Evolutionary conservation across 805 yeast genomes (phyloP).

Genomic region (Wickerhamia fluorescens): DNA sequence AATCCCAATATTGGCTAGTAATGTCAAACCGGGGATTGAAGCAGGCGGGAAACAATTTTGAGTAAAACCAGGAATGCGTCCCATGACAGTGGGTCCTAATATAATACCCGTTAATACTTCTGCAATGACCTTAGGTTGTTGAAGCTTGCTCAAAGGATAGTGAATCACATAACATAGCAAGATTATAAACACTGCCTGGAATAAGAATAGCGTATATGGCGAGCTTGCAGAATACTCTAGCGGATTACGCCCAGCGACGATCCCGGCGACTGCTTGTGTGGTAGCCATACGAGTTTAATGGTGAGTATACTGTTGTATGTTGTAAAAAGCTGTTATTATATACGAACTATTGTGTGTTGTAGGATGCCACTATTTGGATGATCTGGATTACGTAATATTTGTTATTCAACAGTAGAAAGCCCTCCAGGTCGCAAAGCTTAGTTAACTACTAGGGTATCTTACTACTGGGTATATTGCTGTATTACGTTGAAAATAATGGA

Average conservation of each 20-base stretch:
- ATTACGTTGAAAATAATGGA: too few species aligned
- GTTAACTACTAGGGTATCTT: too few species aligned
- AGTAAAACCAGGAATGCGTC: conserved; percentile 63
- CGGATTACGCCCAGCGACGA: conserved; percentile 68
- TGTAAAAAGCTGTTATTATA: too few species aligned
- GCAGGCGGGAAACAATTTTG: conserved; percentile 54
- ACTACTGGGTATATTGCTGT: too few species aligned
- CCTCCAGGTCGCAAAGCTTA: too few species aligned
- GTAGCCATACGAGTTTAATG: conserved; percentile 1
- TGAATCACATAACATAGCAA: conserved; percentile 53
- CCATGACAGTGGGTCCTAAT: conserved; percentile 70
- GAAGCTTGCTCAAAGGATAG: conserved; percentile 50
- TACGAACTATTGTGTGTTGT: too few species aligned
- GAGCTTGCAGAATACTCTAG: conserved; percentile 47
- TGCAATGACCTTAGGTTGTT: conserved; percentile 76
- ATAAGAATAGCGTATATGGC: conserved; percentile 63
- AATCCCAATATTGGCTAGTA: conserved; percentile 70
- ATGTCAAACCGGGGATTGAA: conserved; percentile 56
- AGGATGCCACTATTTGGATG: too few species aligned
- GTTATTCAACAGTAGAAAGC: too few species aligned
- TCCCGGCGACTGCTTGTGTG: conserved; percentile 46
- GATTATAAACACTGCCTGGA: conserved; percentile 61
- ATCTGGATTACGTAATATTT: too few species aligned
- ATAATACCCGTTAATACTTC: conserved; percentile 75
- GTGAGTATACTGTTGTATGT: conserved; percentile 1